A percentile compares a stretch with the other conserved stretches of the same genome.
Conservation (phyloP, 495 filamentous ascomycete genomes). For the Aspergillus leporis region DNA sequence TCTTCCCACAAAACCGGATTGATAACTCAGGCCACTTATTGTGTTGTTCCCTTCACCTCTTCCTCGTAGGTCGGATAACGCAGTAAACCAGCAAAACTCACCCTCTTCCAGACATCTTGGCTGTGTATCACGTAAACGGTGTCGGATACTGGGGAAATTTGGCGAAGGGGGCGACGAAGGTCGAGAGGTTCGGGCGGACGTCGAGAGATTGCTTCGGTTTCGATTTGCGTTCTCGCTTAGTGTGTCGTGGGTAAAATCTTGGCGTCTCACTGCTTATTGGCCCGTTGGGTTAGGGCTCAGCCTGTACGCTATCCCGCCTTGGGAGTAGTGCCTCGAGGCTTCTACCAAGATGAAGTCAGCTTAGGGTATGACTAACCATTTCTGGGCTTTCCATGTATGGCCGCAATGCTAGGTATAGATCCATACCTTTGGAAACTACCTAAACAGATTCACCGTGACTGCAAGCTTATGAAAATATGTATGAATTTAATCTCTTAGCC, state of each 20-base stretch:
- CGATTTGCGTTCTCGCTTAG: constrained; percentile 50
- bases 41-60: background rate
- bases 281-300: constrained; percentile 30
- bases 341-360: constrained; percentile 2
- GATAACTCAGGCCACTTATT: background rate
- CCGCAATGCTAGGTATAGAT: no score
- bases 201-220: constrained; percentile 22
- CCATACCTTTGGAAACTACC: no score
- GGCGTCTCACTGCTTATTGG: constrained; percentile 34
- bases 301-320: constrained; percentile 24
- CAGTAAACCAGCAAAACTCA: constrained; percentile 31
- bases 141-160: constrained; percentile 42
- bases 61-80: background rate
- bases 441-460: no score
- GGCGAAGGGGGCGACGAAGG: constrained; percentile 39
- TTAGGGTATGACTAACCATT: no score
- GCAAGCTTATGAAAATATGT: background rate
- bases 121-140: constrained; percentile 45
- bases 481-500: constrained; percentile 2
- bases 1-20: background rate
- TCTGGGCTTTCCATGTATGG: no score
- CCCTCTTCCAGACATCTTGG: constrained; percentile 61
- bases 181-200: constrained; percentile 28
- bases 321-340: constrained; percentile 8
- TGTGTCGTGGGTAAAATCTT: constrained; percentile 50